A percentile compares a stretch with the other conserved stretches of the same genome.
phyloP scores from a whole-genome alignment of 495 filamentous ascomycete species.

The Rostrohypoxylon terebratum region DNA sequence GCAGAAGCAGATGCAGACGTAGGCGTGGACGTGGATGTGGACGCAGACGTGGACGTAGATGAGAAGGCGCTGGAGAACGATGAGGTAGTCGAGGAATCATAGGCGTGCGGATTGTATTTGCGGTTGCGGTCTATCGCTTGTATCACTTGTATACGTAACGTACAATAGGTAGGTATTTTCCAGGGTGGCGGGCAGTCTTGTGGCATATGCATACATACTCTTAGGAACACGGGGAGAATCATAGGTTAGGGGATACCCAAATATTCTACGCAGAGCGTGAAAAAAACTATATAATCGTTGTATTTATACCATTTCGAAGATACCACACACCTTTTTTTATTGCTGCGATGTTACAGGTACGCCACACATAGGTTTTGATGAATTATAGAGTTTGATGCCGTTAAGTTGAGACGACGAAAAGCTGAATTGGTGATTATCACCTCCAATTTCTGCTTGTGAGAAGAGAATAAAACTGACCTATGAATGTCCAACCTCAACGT shows the following conservation, averaged over 20 bases:
- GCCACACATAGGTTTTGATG: constrained; percentile 4
- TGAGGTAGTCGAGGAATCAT: background rate
- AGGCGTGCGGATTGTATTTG: background rate
- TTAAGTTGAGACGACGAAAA: constrained; percentile 3
- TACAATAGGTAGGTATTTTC: background rate
- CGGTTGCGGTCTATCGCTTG: background rate
- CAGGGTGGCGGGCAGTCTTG: background rate
- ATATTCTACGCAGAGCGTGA: constrained; percentile 29
- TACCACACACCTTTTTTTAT: constrained; percentile 32
- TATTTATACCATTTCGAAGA: constrained; percentile 36
- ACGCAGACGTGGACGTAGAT: background rate
- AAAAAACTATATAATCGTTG: constrained; percentile 13
- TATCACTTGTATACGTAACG: background rate
- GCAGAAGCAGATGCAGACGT: too few relatives aligned
- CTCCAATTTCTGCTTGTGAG: background rate
- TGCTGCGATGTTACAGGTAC: constrained; percentile 5
- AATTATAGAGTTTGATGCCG: constrained; percentile 1
- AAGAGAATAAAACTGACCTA: background rate
- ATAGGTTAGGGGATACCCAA: constrained; percentile 1
- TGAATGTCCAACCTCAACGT: background rate
- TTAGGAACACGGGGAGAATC: background rate
- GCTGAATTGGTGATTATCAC: background rate
- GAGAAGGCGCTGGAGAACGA: constrained; percentile 2
- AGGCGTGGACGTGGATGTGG: background rate
- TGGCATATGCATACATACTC: background rate